Evolutionary conservation across 2,329 filamentous ascomycete genomes (phyloP), one percentile per base, ranked within the genome.

Genomic region (Pyrenophora teres): DNA sequence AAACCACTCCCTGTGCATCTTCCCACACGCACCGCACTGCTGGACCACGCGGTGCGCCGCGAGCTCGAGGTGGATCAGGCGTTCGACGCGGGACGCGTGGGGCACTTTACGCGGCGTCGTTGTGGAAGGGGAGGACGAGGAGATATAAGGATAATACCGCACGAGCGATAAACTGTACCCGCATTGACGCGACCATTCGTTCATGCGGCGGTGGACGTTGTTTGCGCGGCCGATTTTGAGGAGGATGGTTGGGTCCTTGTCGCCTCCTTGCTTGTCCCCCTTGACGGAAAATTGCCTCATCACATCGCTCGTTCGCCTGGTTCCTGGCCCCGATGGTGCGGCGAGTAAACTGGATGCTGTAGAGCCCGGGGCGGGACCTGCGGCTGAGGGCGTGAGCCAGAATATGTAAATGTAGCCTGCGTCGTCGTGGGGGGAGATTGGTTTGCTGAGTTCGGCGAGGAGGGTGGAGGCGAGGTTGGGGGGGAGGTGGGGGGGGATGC

Each of bases 381-480:
- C 81, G 31, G 83, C 79, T 27, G 91, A 86, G 8, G 69, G 59
- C 0, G 91, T 97, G 18, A 97, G 81, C 92, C 93, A 97, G 80
- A 97, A 99, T 74, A 99, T 96, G 81, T 99, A 99, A 62, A 99
- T 97, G 76, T 94, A 99, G 32, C 94, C 94, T 41, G 70, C 69
- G 62, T 95, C 90, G 60, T 94, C 90, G 46, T 81, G 78, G 18
- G 84, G 78, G 0, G 90, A 92, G 39, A 92, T 83, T 1, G 80
- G 91, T 78, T 83, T 94, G 70, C 74, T 84, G 8, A 97, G 80
- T 72, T 97, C 92, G 2, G 87, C 79, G 53, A 93, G 81, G 3
- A 97, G 80, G 4, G 80, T 76, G 0, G 90, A 87, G 0, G 89
- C 79, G 0, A 85, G 88, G 61, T 87, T 78, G 1, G 89, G 86